These are phyloP conservation scores for Boletus edulis DNA, from an alignment of 768 basidiomycete genomes.

Conservation along the genomic window DNA sequence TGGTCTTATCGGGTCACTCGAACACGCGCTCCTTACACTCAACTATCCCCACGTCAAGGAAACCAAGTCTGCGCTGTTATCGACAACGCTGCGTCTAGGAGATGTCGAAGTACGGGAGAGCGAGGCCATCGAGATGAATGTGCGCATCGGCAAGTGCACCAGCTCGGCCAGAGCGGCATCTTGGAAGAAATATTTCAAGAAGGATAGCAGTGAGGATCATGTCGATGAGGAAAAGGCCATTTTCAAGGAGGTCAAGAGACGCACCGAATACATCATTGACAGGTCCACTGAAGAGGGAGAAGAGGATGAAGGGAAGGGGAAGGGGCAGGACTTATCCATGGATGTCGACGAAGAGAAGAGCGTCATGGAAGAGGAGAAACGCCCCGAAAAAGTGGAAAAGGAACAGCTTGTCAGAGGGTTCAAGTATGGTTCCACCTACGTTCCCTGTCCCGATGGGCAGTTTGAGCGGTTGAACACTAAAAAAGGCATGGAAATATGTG, in stretches of 20 bases:
- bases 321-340: slow-evolving; percentile 15
- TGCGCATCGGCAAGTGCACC: slow-evolving; percentile 82
- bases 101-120: slow-evolving; percentile 62
- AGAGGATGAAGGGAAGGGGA: slow-evolving; percentile 19
- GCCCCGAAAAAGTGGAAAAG: slow-evolving; percentile 61
- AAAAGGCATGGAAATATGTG: slow-evolving; percentile 86
- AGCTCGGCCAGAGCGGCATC: slow-evolving; percentile 63
- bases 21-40: slow-evolving; percentile 27
- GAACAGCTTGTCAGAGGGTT: slow-evolving; percentile 80
- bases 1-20: slow-evolving; percentile 31
- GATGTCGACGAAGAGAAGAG: slow-evolving; percentile 33
- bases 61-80: slow-evolving; percentile 62
- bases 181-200: slow-evolving; percentile 59
- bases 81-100: slow-evolving; percentile 74
- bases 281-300: slow-evolving; percentile 36
- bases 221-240: slow-evolving; percentile 25
- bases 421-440: slow-evolving; percentile 88
- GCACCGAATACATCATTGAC: slow-evolving; percentile 59
- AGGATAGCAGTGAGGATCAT: slow-evolving; percentile 26
- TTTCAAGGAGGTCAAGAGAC: slow-evolving; percentile 42
- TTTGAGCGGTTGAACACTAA: slow-evolving; percentile 71
- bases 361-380: slow-evolving; percentile 34
- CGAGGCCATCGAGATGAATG: slow-evolving; percentile 70
- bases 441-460: slow-evolving; percentile 81
- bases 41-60: slow-evolving; percentile 58